Evolutionary conservation across 106 monocot genomes (phyloP).

Genomic region (Apostasia shenzhenica): DNA sequence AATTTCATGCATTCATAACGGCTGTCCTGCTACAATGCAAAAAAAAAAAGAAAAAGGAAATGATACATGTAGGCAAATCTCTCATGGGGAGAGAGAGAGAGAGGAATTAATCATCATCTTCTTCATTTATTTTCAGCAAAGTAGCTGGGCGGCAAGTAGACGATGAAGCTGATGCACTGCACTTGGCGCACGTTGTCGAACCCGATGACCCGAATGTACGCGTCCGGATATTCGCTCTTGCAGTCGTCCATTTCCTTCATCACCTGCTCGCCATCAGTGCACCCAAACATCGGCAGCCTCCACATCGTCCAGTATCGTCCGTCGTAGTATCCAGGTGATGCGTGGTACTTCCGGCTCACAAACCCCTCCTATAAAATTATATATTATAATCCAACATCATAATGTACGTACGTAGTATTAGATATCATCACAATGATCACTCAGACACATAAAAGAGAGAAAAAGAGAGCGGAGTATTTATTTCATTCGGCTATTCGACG

Average conservation of each 20-base stretch:
- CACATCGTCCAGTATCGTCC: constrained; percentile 80
- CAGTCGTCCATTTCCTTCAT: constrained; percentile 29
- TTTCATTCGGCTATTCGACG: no score
- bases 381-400: neutral
- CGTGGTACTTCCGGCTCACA: constrained; percentile 34
- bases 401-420: neutral
- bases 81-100: no score
- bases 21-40: no score
- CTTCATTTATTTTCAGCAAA: no score
- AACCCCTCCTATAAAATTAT: constrained; percentile 35
- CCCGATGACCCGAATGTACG: constrained; percentile 42
- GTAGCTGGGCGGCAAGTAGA: constrained; percentile 28
- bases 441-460: neutral
- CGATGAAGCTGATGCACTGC: constrained; percentile 63
- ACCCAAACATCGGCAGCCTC: constrained; percentile 72
- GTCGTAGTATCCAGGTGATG: constrained; percentile 60
- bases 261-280: constrained; percentile 45
- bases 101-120: no score
- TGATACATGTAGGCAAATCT: no score
- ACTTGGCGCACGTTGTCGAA: constrained; percentile 60
- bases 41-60: no score
- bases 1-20: no score
- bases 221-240: constrained; percentile 39
- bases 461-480: neutral
- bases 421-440: neutral